Evolutionary conservation across 257 asterid genomes (phyloP).

Genomic region (Solanum lignicaule): DNA sequence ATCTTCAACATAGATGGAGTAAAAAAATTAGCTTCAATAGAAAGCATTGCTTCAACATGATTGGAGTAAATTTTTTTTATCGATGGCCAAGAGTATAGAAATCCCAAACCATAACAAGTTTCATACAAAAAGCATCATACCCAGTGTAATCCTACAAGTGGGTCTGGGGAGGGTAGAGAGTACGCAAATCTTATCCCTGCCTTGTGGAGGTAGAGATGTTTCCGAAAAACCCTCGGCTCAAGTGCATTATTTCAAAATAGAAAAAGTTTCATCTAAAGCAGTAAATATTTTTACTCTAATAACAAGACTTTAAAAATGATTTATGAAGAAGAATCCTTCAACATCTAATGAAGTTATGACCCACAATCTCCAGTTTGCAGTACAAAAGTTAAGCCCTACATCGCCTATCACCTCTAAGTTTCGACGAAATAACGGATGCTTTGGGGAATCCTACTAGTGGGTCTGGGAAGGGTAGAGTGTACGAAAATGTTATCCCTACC

Average conservation of each 20-base stretch:
- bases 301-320: background rate
- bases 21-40: background rate
- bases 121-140: background rate
- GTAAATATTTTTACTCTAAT: background rate
- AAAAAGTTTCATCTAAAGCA: background rate
- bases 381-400: background rate
- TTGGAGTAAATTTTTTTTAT: background rate
- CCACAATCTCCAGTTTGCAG: background rate
- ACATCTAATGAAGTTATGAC: background rate
- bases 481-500: background rate
- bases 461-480: background rate
- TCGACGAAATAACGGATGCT: background rate
- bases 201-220: background rate
- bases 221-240: background rate
- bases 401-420: background rate
- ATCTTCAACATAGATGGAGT: background rate
- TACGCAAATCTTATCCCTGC: background rate
- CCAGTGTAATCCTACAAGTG: background rate
- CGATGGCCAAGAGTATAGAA: background rate
- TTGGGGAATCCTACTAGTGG: background rate
- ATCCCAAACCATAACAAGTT: background rate
- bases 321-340: background rate
- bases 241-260: background rate
- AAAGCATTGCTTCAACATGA: background rate
- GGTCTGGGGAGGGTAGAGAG: background rate